Percentiles rank a stretch among this genome's conserved stretches.
These are phyloP conservation scores for Malassezia restricta DNA, from an alignment of 1,284 basidiomycete genomes.

Conservation along the genomic window DNA sequence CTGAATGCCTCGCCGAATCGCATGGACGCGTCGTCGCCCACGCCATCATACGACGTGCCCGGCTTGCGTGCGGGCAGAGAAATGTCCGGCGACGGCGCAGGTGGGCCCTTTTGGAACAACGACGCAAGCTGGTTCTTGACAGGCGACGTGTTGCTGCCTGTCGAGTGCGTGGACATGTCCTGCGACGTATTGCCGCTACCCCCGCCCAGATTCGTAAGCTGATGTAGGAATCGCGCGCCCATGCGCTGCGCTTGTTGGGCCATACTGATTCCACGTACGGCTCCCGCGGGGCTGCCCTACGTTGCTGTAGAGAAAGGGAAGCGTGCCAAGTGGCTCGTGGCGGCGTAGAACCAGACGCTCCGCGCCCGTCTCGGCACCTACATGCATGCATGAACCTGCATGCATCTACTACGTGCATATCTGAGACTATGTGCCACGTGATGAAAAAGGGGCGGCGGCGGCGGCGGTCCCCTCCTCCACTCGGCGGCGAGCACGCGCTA, in stretches of 20 bases:
- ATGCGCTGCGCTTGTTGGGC: conserved; percentile 15
- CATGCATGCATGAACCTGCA: neutral
- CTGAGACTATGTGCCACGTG: no score
- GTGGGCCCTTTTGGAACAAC: neutral
- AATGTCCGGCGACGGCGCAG: neutral
- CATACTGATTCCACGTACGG: neutral
- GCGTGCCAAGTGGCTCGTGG: no score
- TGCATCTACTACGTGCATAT: no score
- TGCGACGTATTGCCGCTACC: neutral
- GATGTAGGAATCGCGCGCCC: conserved; percentile 12
- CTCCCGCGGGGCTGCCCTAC: neutral
- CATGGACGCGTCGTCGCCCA: neutral
- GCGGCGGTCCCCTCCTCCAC: no score
- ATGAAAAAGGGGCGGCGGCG: no score
- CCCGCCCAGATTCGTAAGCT: conserved; percentile 3
- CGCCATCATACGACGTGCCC: neutral
- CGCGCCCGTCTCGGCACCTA: neutral
- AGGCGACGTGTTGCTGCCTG: neutral
- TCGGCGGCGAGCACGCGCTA: neutral
- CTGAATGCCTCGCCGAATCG: neutral
- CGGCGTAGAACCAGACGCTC: neutral
- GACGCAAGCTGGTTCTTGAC: conserved; percentile 5
- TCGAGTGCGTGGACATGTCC: neutral
- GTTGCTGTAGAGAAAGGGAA: neutral
- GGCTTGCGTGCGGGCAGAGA: neutral